A percentile compares a stretch with the other conserved stretches of the same genome.
Evolutionary conservation across 2,329 filamentous ascomycete genomes (phyloP).

Genomic region (Zarea fungicola): DNA sequence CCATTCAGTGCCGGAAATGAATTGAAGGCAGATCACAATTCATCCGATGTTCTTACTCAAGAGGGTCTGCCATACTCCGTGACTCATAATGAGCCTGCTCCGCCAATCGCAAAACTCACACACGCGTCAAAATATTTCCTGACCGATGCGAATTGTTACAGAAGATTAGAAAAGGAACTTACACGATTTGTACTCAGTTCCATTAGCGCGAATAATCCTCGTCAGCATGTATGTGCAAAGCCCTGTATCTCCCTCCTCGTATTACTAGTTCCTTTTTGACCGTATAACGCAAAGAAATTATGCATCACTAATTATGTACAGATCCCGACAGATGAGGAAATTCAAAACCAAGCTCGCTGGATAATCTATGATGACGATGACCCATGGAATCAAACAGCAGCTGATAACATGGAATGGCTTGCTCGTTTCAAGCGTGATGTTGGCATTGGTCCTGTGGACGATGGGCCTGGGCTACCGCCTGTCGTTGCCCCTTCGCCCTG

Average conservation of each 20-base stretch:
- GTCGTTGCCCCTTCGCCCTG: conserved; percentile 39
- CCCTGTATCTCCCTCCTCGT: too few species aligned
- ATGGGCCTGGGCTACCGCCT: conserved; percentile 45
- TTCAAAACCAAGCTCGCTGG: conserved; percentile 60
- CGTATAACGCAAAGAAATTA: too few species aligned
- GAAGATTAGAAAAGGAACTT: conserved; percentile 49
- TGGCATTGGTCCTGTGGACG: conserved; percentile 45
- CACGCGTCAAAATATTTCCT: too few species aligned
- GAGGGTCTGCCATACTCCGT: conserved; percentile 51
- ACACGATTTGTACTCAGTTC: conserved; percentile 45
- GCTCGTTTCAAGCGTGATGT: conserved; percentile 55
- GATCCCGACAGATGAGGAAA: conserved; percentile 54
- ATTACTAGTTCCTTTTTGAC: too few species aligned
- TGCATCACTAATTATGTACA: too few species aligned
- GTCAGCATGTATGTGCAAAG: too few species aligned
- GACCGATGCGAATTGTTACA: conserved; percentile 57
- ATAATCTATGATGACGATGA: conserved; percentile 60
- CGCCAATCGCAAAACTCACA: too few species aligned
- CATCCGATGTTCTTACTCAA: too few species aligned
- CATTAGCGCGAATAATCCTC: conserved; percentile 57
- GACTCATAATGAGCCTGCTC: conserved; percentile 16
- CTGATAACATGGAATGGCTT: conserved; percentile 60
- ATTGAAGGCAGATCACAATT: too few species aligned
- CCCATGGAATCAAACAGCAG: conserved; percentile 59
- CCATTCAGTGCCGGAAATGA: too few species aligned